Evolutionary conservation across 2,329 filamentous ascomycete genomes (phyloP), one percentile per base, ranked within the genome.

Genomic region (Rutstroemia sp.): DNA sequence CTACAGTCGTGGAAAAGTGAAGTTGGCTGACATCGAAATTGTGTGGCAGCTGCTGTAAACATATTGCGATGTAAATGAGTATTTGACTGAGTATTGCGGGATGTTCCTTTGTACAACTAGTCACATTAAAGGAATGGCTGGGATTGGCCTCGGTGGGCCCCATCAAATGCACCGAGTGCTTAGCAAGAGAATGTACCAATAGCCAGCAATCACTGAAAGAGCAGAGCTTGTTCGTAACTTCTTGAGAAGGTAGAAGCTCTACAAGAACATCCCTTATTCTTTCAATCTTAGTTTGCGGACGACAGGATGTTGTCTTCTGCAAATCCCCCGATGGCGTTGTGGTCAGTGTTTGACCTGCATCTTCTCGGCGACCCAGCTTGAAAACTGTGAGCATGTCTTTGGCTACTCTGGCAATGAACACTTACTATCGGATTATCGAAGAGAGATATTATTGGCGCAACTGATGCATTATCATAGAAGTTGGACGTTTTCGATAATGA

Each of bases 371-470:
- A 12, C 64, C 64, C 55, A 67, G 57, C 64, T 67, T 37, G 27
- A 16, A n/a, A 17, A 34, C 9, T n/a, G 46, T 54, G 34, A 54
- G 52, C 19, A 45, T 23, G 19, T 21, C 42, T 45, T 45, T 23
- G 19, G 12, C 10, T 19, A 21, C 21, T 23, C 12, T 23, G 6
- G 23, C 9, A 23, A 45, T 14, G 9, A 12, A 37, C 37, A 61
- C 63, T 61, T 49, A 67, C 64, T 23, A 67, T 58, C 39, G 59
- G 30, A 53, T 65, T 66, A 45, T 69, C 67, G 58, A 68, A 69
- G 9, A 68, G 58, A 17, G 65, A 62, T n/a, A 67, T 53, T 46
- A 65, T 61, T 9, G 63, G 65, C 16, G 56, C 57, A 14, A 62
- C 57, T 16, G 62, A 63, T 14, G 56, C 55, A n/a, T 60, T 61